phyloP scores from a whole-genome alignment of 768 basidiomycete species.

The Boletus pseudopeckii region DNA sequence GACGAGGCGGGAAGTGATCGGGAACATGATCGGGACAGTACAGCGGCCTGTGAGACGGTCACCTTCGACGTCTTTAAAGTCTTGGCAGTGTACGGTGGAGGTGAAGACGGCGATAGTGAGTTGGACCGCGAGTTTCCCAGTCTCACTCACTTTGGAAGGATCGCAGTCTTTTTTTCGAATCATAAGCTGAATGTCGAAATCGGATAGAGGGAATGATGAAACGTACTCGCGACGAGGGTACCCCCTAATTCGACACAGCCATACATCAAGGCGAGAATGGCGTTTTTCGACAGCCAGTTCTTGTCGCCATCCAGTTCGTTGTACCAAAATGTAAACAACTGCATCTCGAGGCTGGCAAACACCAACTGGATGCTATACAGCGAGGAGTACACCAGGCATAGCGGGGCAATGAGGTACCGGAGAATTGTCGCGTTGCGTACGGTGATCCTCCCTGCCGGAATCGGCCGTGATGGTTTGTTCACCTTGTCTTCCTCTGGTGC shows the following conservation, averaged over 20 bases:
- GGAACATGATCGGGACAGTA: constrained; percentile 45
- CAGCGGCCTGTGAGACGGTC: constrained; percentile 38
- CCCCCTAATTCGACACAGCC: constrained; percentile 38
- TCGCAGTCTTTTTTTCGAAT: constrained; percentile 19
- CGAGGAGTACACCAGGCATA: constrained; percentile 36
- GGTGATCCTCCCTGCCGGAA: constrained; percentile 44
- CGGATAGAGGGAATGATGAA: not conserved
- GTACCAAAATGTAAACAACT: constrained; percentile 34
- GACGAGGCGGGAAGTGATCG: constrained; percentile 33
- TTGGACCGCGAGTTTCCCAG: constrained; percentile 31
- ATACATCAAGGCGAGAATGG: constrained; percentile 38
- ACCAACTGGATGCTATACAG: constrained; percentile 32
- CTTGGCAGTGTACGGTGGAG: constrained; percentile 49
- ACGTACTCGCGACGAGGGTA: constrained; percentile 36
- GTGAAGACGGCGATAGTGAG: constrained; percentile 38
- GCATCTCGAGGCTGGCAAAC: constrained; percentile 33
- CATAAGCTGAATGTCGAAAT: not conserved
- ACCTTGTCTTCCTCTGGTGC: constrained; percentile 40
- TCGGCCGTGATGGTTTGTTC: constrained; percentile 45
- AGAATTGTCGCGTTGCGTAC: constrained; percentile 32
- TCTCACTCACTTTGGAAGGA: constrained; percentile 24
- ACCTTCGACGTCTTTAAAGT: constrained; percentile 45
- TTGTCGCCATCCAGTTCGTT: constrained; percentile 38
- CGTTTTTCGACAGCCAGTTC: constrained; percentile 39
- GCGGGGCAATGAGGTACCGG: constrained; percentile 34